These are phyloP conservation scores for Plasmodium cynomolgi DNA, from an alignment of 169 alveolate species.

Conservation along the genomic window DNA sequence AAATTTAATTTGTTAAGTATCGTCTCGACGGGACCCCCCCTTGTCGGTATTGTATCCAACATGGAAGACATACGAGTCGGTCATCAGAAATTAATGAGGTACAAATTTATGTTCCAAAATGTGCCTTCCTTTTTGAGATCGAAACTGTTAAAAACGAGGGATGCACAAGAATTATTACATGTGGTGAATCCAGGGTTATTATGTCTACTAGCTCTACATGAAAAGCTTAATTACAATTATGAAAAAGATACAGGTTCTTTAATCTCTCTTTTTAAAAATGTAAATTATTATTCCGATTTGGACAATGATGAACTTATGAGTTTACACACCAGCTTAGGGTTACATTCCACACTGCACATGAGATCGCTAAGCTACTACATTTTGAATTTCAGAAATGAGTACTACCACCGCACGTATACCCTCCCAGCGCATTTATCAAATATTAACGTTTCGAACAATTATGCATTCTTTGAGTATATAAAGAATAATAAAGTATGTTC, in stretches of 20 bases:
- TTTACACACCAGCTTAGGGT: conserved; percentile 34
- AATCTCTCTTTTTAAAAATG: conserved; percentile 27
- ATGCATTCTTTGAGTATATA: conserved; percentile 42
- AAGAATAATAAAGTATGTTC: conserved; percentile 38
- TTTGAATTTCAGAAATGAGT: conserved; percentile 70
- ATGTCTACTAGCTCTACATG: conserved; percentile 43
- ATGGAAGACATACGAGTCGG: conserved; percentile 69
- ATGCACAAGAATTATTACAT: conserved; percentile 45
- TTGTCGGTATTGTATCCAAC: conserved; percentile 22
- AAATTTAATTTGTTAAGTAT: conserved; percentile 23
- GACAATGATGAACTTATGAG: conserved; percentile 67
- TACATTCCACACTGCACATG: conserved; percentile 60
- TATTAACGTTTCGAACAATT: conserved; percentile 55
- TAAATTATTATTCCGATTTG: conserved; percentile 59
- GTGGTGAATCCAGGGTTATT: conserved; percentile 28
- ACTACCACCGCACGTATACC: conserved; percentile 20
- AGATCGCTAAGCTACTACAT: conserved; percentile 57
- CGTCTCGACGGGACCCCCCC: conserved; percentile 49
- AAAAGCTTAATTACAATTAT: conserved; percentile 36
- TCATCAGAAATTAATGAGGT: conserved; percentile 32
- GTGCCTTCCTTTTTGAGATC: conserved; percentile 13
- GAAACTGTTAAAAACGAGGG: conserved; percentile 34
- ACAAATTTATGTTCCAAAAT: background rate
- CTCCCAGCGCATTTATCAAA: conserved; percentile 51
- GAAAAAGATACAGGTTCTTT: conserved; percentile 36